Conservation (phyloP, 345 rosid species). For the Salix caprea region DNA sequence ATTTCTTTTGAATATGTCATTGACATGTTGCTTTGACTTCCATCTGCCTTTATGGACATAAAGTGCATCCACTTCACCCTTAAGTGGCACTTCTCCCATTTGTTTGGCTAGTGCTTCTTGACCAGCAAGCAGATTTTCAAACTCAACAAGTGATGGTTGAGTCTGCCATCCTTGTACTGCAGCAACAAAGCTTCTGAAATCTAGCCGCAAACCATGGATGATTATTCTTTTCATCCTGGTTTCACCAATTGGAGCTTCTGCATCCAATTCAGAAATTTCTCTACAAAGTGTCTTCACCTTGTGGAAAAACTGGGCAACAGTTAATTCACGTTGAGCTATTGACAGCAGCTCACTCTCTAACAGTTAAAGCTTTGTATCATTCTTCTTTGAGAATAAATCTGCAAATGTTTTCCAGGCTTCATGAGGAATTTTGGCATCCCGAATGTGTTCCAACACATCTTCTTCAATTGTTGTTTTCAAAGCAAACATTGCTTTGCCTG, state of each 20-base stretch:
- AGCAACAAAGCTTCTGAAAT: background rate
- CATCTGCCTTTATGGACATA: background rate
- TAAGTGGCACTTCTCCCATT: background rate
- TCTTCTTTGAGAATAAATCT: too few relatives aligned
- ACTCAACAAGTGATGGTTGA: slow-evolving; percentile 1
- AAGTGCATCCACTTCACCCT: background rate
- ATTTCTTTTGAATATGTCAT: background rate
- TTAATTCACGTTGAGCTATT: background rate
- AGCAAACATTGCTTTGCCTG: too few relatives aligned
- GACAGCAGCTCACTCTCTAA: background rate
- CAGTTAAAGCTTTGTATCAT: background rate
- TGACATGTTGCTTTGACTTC: background rate
- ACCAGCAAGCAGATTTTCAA: background rate
- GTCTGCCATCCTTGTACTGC: slow-evolving; percentile 1
- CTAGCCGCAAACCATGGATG: background rate
- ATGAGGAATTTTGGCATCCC: too few relatives aligned
- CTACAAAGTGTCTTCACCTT: background rate
- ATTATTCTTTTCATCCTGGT: slow-evolving; percentile 8
- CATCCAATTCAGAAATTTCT: background rate
- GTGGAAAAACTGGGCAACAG: background rate
- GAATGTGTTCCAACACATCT: too few relatives aligned
- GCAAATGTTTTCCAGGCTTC: too few relatives aligned
- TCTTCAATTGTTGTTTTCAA: too few relatives aligned
- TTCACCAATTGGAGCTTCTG: background rate
- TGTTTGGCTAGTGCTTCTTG: slow-evolving; percentile 5